Conservation (phyloP, 768 basidiomycete genomes). For the Gymnopilus junonius region DNA sequence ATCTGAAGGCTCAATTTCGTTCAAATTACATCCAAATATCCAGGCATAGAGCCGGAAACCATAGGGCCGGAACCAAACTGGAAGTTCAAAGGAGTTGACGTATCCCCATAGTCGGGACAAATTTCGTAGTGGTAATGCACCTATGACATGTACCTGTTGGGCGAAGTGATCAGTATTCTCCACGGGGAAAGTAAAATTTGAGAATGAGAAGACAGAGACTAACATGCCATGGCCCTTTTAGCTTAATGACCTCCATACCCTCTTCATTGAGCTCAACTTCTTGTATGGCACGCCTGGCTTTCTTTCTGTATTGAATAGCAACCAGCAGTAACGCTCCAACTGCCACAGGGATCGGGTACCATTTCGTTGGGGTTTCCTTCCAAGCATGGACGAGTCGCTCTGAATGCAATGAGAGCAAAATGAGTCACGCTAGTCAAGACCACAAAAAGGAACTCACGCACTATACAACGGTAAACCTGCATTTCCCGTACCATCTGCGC, state of each 20-base stretch:
- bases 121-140: slow-evolving; percentile 91
- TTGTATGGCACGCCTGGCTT: slow-evolving; percentile 47
- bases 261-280: slow-evolving; percentile 83
- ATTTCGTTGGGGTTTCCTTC: slow-evolving; percentile 88
- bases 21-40: slow-evolving; percentile 91
- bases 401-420: slow-evolving; percentile 25
- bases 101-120: slow-evolving; percentile 97
- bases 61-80: slow-evolving; percentile 91
- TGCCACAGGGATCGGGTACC: slow-evolving; percentile 93
- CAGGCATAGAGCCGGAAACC: slow-evolving; percentile 85
- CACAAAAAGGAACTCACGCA: slow-evolving; percentile 42
- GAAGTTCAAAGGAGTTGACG: slow-evolving; percentile 90
- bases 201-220: slow-evolving; percentile 25
- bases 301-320: slow-evolving; percentile 74
- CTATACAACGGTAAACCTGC: slow-evolving; percentile 55
- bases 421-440: neutral
- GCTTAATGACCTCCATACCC: slow-evolving; percentile 77
- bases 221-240: slow-evolving; percentile 95
- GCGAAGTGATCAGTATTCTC: neutral
- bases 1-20: slow-evolving; percentile 84
- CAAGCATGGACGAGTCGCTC: slow-evolving; percentile 77
- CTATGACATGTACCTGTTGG: slow-evolving; percentile 89
- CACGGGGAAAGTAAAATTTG: neutral
- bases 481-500: slow-evolving; percentile 28
- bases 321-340: slow-evolving; percentile 88